Percentiles rank a stretch among this genome's conserved stretches.
These are phyloP conservation scores for Penicillium paneum DNA, from an alignment of 2,329 filamentous ascomycete genomes.

Conservation along the genomic window DNA sequence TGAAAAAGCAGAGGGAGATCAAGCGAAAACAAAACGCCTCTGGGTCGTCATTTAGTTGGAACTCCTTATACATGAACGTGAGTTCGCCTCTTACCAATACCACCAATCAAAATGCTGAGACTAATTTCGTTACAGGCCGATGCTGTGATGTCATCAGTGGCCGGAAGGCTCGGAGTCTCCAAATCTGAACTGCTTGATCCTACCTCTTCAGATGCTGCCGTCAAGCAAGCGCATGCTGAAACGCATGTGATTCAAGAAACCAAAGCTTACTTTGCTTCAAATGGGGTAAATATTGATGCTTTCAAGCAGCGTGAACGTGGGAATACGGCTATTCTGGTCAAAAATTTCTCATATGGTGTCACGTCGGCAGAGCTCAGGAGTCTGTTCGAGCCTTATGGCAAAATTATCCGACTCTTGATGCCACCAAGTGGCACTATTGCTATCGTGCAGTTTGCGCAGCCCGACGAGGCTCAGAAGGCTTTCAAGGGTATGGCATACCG, in stretches of 20 bases:
- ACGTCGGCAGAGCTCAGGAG: slow-evolving; percentile 72
- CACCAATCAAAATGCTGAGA: background rate
- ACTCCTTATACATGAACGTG: slow-evolving; percentile 98
- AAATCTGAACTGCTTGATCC: slow-evolving; percentile 92
- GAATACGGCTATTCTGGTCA: slow-evolving; percentile 83
- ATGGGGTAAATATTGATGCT: slow-evolving; percentile 86
- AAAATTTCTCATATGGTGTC: slow-evolving; percentile 88
- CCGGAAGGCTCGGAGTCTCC: slow-evolving; percentile 78
- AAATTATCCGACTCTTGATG: slow-evolving; percentile 79
- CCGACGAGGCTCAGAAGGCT: slow-evolving; percentile 75
- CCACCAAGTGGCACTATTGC: slow-evolving; percentile 90
- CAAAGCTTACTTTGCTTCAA: slow-evolving; percentile 81
- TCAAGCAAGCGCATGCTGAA: slow-evolving; percentile 96
- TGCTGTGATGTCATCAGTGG: slow-evolving; percentile 86
- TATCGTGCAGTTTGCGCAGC: slow-evolving; percentile 80
- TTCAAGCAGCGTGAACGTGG: slow-evolving; percentile 84
- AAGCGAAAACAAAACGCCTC: slow-evolving; percentile 78
- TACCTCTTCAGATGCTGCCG: slow-evolving; percentile 88
- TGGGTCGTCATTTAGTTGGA: slow-evolving; percentile 87
- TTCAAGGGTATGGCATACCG: slow-evolving; percentile 84
- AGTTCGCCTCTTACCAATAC: slow-evolving; percentile 19
- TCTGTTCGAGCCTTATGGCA: slow-evolving; percentile 81
- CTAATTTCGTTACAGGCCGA: slow-evolving; percentile 53
- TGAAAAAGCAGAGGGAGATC: slow-evolving; percentile 92
- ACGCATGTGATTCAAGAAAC: slow-evolving; percentile 95